A percentile compares a stretch with the other conserved stretches of the same genome.
phyloP scores from a whole-genome alignment of 371 early-diverging fungal genomes.

The Dichotomocladium elegans region DNA sequence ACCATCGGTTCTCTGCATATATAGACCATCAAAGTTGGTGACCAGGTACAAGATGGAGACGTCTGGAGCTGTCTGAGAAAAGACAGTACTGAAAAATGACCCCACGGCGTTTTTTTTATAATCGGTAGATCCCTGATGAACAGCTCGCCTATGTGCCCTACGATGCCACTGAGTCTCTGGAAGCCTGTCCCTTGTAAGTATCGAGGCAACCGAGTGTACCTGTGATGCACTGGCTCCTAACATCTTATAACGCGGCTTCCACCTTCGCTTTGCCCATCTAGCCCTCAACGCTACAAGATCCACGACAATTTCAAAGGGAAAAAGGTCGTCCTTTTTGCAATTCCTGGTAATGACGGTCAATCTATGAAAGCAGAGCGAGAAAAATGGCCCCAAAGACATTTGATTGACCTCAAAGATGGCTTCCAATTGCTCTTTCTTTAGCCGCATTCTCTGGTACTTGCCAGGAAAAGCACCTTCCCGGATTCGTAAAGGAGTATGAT shows the following conservation, averaged over 20 bases:
- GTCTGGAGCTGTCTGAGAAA: too few species aligned
- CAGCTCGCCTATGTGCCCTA: conserved; percentile 30
- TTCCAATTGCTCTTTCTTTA: too few species aligned
- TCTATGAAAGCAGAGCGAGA: neutral
- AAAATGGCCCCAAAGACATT: neutral
- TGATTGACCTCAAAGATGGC: neutral
- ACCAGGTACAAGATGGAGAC: conserved; percentile 14
- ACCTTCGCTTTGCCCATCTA: neutral
- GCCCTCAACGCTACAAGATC: conserved; percentile 31
- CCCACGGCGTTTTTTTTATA: too few species aligned
- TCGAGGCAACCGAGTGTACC: neutral
- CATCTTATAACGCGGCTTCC: neutral
- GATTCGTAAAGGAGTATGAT: conserved; percentile 39
- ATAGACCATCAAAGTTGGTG: conserved; percentile 14
- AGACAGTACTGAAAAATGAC: too few species aligned
- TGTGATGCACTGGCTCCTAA: neutral
- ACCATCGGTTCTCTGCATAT: too few species aligned
- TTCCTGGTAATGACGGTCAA: conserved; percentile 58
- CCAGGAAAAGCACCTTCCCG: conserved; percentile 68
- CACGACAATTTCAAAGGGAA: conserved; percentile 63
- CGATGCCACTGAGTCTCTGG: conserved; percentile 18
- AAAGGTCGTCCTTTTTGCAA: conserved; percentile 75
- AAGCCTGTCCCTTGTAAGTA: conserved; percentile 27
- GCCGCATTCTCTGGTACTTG: conserved; percentile 77
- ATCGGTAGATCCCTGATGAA: conserved; percentile 28